Evolutionary conservation across 2,329 filamentous ascomycete species (phyloP).

Genomic region (Fusarium sp.): DNA sequence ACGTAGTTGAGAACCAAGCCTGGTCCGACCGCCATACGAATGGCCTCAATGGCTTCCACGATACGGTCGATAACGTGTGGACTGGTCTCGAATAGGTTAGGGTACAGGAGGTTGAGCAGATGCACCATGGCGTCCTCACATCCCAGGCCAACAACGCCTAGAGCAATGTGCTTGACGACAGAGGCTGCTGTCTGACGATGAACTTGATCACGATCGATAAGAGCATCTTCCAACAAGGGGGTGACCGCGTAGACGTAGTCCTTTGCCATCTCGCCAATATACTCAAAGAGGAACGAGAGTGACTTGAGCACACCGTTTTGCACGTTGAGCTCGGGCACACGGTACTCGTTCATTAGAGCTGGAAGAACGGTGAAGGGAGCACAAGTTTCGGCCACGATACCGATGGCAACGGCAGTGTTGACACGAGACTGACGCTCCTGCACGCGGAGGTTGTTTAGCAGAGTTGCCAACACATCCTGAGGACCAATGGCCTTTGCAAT

Average conservation of each 20-base stretch:
- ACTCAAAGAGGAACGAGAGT: constrained; percentile 96
- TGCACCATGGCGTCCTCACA: constrained; percentile 99
- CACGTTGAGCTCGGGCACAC: constrained; percentile 97
- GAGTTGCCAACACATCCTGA: constrained; percentile 93
- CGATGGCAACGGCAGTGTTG: constrained; percentile 97
- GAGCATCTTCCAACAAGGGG: constrained; percentile 92
- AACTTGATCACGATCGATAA: constrained; percentile 98
- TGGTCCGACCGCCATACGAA: constrained; percentile 91
- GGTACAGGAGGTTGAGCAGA: constrained; percentile 93
- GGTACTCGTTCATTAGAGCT: constrained; percentile 99
- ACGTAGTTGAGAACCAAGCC: constrained; percentile 97
- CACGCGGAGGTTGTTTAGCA: constrained; percentile 96
- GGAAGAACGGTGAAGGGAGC: constrained; percentile 99
- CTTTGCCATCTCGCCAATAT: constrained; percentile 99
- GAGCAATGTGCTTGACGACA: constrained; percentile 96
- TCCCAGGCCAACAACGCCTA: constrained; percentile 96
- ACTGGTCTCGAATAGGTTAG: constrained; percentile 97
- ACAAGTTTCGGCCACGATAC: constrained; percentile 98
- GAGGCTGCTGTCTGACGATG: constrained; percentile 96
- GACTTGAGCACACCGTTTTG: constrained; percentile 99
- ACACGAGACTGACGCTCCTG: constrained; percentile 98
- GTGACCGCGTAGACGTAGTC: constrained; percentile 99
- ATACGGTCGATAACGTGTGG: constrained; percentile 99
- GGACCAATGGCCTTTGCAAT: constrained; percentile 99
- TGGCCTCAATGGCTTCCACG: constrained; percentile 95